These are phyloP conservation scores for Vigna unguiculata DNA, from an alignment of 306 rosid genomes.

Conservation along the genomic window DNA sequence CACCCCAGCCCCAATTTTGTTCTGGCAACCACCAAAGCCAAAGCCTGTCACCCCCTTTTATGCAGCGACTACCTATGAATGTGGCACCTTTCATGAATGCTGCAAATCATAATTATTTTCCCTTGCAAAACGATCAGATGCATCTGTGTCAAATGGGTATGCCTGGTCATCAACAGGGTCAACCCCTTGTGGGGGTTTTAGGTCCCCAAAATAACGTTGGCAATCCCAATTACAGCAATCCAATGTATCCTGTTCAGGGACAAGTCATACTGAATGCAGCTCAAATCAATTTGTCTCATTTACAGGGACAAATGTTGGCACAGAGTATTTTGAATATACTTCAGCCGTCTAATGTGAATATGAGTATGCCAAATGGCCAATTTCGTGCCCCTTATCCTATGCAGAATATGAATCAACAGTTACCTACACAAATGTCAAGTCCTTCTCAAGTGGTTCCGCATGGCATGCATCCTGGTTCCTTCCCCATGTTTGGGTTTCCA, in stretches of 20 bases:
- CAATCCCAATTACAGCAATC: slow-evolving; percentile 52
- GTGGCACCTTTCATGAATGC: slow-evolving; percentile 56
- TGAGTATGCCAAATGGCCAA: slow-evolving; percentile 75
- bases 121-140: slow-evolving; percentile 62
- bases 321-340: slow-evolving; percentile 57
- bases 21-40: slow-evolving; percentile 48
- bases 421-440: slow-evolving; percentile 63
- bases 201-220: slow-evolving; percentile 51
- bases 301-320: slow-evolving; percentile 61
- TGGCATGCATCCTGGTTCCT: slow-evolving; percentile 48
- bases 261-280: slow-evolving; percentile 56
- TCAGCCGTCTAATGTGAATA: slow-evolving; percentile 63
- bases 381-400: slow-evolving; percentile 55
- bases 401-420: slow-evolving; percentile 74
- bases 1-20: slow-evolving; percentile 59
- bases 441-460: slow-evolving; percentile 60
- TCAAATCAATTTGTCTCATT: slow-evolving; percentile 59
- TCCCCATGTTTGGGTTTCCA: slow-evolving; percentile 54
- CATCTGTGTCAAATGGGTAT: slow-evolving; percentile 54
- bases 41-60: slow-evolving; percentile 47
- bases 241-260: slow-evolving; percentile 55
- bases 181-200: slow-evolving; percentile 51
- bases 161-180: slow-evolving; percentile 51
- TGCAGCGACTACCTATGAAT: slow-evolving; percentile 52
- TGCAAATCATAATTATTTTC: slow-evolving; percentile 46